Percentiles rank a stretch among this genome's conserved stretches.
These are phyloP conservation scores for Brettanomyces anomalus DNA, from an alignment of 805 yeast species.

Conservation along the genomic window DNA sequence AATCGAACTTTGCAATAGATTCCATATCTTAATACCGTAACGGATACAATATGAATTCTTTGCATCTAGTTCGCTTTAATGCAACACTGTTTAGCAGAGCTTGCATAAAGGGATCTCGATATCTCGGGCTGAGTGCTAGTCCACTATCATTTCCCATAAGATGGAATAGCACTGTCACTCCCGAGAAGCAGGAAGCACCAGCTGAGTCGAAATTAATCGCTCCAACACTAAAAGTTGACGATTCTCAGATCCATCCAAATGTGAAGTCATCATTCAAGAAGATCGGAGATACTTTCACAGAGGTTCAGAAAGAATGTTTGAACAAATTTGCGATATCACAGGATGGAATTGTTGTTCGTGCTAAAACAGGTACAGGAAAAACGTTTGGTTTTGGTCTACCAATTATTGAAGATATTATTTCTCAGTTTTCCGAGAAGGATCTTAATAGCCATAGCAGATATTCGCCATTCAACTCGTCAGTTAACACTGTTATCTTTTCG, in stretches of 20 bases:
- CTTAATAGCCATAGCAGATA: slow-evolving; percentile 7
- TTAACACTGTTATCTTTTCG: slow-evolving; percentile 61
- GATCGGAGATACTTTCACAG: slow-evolving; percentile 46
- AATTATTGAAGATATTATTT: slow-evolving; percentile 36
- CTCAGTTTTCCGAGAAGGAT: slow-evolving; percentile 6
- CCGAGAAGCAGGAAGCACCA: too few relatives aligned
- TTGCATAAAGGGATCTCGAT: too few relatives aligned
- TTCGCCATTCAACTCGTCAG: slow-evolving; percentile 20
- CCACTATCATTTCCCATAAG: too few relatives aligned
- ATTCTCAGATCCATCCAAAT: slow-evolving; percentile 18
- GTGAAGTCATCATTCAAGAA: slow-evolving; percentile 26
- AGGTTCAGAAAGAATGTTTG: slow-evolving; percentile 60
- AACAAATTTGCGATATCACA: slow-evolving; percentile 42
- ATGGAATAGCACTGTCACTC: too few relatives aligned
- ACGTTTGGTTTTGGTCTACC: slow-evolving; percentile 87
- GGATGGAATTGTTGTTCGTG: slow-evolving; percentile 71
- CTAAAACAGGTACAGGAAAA: slow-evolving; percentile 94
- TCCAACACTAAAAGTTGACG: slow-evolving; percentile 10
- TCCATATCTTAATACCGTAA: too few relatives aligned
- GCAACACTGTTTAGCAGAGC: too few relatives aligned
- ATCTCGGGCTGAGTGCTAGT: too few relatives aligned
- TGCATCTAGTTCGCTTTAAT: too few relatives aligned
- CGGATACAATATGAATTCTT: too few relatives aligned
- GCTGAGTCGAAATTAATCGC: not conserved
- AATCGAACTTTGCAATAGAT: too few relatives aligned